Percentiles rank a stretch among this genome's conserved stretches.
phyloP scores from a whole-genome alignment of 345 rosid genomes.

The Jatropha curcas region DNA sequence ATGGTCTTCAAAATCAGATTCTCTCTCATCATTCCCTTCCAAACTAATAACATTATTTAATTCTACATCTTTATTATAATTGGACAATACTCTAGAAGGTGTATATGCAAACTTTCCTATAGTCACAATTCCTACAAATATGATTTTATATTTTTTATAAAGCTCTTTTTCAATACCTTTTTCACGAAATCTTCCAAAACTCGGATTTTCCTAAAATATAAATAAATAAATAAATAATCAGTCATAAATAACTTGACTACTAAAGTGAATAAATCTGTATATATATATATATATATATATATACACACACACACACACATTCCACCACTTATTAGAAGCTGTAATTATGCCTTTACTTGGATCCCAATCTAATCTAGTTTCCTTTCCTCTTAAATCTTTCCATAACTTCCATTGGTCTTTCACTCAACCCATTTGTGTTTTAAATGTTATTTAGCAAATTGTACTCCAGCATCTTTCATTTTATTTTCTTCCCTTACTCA shows the following conservation, averaged over 20 bases:
- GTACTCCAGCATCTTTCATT: not conserved
- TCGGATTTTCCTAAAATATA: not conserved
- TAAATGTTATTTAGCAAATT: not conserved
- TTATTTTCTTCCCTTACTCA: not conserved
- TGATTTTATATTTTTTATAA: not conserved
- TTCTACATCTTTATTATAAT: not conserved
- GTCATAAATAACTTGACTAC: no score
- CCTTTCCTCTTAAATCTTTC: not conserved
- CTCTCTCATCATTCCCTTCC: not conserved
- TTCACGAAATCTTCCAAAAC: not conserved
- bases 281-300: no score
- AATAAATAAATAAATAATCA: no score
- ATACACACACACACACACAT: no score
- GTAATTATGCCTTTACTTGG: not conserved
- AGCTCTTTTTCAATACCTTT: not conserved
- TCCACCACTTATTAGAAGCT: not conserved
- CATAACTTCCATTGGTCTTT: slow-evolving; percentile 1
- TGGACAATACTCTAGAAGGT: not conserved
- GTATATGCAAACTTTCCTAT: not conserved
- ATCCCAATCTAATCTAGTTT: slow-evolving; percentile 9
- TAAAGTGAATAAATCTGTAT: no score
- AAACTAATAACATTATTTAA: no score
- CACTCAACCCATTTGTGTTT: slow-evolving; percentile 10
- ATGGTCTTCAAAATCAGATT: not conserved
- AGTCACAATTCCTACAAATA: not conserved